Conservation (phyloP, 202 grass and related monocot genomes). For the Musa balbisiana region DNA sequence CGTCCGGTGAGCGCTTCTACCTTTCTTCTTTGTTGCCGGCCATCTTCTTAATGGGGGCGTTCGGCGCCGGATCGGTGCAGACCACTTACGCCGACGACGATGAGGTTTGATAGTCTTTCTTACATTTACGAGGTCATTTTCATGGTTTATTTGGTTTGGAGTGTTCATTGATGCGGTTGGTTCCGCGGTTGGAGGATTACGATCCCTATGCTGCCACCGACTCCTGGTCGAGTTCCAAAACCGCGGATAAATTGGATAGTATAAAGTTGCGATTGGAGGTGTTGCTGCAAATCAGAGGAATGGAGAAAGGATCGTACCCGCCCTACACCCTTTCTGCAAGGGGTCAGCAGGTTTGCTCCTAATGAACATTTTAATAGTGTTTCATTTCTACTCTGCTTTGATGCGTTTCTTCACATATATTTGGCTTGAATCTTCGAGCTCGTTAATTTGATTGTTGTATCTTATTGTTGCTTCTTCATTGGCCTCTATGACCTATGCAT, state of each 20-base stretch:
- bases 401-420: not conserved
- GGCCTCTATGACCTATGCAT: not conserved
- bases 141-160: not conserved
- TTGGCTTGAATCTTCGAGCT: not conserved
- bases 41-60: slow-evolving; percentile 37
- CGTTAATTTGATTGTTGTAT: not conserved
- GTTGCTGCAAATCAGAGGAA: slow-evolving; percentile 39
- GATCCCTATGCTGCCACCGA: not conserved
- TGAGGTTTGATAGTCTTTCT: slow-evolving; percentile 21
- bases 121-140: not conserved
- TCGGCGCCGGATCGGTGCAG: slow-evolving; percentile 33
- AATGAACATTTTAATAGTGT: not conserved
- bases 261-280: slow-evolving; percentile 58
- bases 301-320: slow-evolving; percentile 58
- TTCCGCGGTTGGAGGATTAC: not conserved
- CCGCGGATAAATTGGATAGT: slow-evolving; percentile 18
- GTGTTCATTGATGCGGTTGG: not conserved
- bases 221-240: not conserved
- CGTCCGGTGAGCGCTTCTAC: not conserved
- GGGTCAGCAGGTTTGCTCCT: slow-evolving; percentile 51
- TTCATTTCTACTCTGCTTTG: not conserved
- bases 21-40: slow-evolving; percentile 9
- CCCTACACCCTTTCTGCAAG: slow-evolving; percentile 53
- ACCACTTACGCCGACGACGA: slow-evolving; percentile 47
- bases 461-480: not conserved